Evolutionary conservation across 768 basidiomycete species (phyloP).

Genomic region (Dioszegia hungarica): DNA sequence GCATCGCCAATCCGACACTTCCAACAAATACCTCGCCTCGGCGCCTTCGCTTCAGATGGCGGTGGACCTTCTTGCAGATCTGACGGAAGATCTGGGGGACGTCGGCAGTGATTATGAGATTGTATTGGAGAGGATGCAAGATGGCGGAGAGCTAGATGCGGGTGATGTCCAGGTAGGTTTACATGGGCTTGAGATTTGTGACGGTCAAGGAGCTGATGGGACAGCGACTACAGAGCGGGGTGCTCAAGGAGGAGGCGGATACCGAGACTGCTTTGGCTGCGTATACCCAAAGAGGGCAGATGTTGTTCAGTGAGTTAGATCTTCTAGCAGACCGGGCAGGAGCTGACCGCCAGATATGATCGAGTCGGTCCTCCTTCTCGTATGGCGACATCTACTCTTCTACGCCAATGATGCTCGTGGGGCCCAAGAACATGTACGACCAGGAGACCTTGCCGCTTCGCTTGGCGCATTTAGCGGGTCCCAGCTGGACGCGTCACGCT

Average conservation of each 20-base stretch:
- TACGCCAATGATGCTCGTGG: conserved; percentile 37
- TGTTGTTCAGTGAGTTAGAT: conserved; percentile 32
- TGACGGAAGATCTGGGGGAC: conserved; percentile 26
- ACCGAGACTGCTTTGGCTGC: background rate
- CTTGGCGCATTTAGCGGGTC: conserved; percentile 17
- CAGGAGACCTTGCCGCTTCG: conserved; percentile 29
- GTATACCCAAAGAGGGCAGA: conserved; percentile 14
- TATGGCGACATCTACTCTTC: conserved; percentile 42
- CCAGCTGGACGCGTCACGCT: conserved; percentile 14
- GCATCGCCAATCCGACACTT: conserved; percentile 10
- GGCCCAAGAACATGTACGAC: conserved; percentile 22
- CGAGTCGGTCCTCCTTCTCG: conserved; percentile 32
- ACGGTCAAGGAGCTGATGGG: background rate
- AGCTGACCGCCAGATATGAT: conserved; percentile 27
- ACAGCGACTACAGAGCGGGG: background rate
- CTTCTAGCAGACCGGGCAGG: too few relatives aligned
- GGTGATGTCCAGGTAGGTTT: conserved; percentile 10
- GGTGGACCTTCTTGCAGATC: conserved; percentile 22
- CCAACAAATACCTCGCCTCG: conserved; percentile 29
- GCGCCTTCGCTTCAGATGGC: conserved; percentile 32
- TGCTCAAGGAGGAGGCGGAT: background rate
- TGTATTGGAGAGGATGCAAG: conserved; percentile 13
- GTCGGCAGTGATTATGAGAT: conserved; percentile 22
- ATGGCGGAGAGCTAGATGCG: conserved; percentile 22
- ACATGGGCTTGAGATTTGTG: too few relatives aligned